Evolutionary conservation across 345 rosid genomes (phyloP), one percentile per base, ranked within the genome.

Genomic region (Toxicodendron radicans): DNA sequence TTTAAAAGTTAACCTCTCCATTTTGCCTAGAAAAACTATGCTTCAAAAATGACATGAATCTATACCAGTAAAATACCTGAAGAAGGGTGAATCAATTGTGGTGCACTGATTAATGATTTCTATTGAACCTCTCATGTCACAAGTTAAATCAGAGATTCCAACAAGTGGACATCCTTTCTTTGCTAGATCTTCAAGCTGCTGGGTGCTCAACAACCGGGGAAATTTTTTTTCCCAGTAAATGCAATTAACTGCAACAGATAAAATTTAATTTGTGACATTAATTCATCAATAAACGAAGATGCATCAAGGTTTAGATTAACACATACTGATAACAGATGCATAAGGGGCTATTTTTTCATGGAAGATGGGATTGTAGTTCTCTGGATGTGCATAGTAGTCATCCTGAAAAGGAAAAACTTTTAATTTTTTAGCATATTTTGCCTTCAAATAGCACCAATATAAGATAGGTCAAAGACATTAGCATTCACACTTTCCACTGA

Each of bases 201-300:
- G 72, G 38, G 75, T 87, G 80, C 84, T 92, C 70, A 91, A 77
- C 75, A 94, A 80, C 59, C 85, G 79, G 0, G 97, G 98, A 86
- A 89, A 94, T 66, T 92, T 80, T 76, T 81, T 85, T 82, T 90
- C 97, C 97, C 98, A 94, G 61, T 92, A 94, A 89, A 94, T 92
- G 82, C 97, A 94, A 82, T 94, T 92, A 12, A 94, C 97, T 94
- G 86, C 72, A 74, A 41, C 3, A 33, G 24, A 70, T 11, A 52
- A 16, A 78, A 68, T 64, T 71, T 64, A 24, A 75, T 51, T n/a
- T n/a, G 8, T 32, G 49, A 66, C 8, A 66, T 48, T 57, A 38
- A 38, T 38, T 38, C 8, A 38, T 38, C 43, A 38, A 5, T 5
- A 38, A 1, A 38, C 8, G 43, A 38, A 38, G 43, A 38, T 38